Evolutionary conservation across 2,329 filamentous ascomycete species (phyloP), one percentile per base, ranked within the genome.

Genomic region (Colletotrichum sp.): DNA sequence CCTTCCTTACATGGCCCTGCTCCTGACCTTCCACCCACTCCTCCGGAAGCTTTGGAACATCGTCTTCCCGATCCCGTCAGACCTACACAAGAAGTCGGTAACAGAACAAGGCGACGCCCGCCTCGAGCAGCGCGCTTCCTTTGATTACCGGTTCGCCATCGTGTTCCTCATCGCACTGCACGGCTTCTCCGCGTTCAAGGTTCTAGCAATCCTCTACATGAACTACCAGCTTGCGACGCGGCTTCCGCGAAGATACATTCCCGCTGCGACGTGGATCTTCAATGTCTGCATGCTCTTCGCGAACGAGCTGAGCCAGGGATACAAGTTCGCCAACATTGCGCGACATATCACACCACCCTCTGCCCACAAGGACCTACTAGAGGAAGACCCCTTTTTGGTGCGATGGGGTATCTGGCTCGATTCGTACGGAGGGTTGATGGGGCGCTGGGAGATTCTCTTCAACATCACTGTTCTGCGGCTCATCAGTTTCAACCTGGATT

Each of bases 401-500:
- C 87, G 88, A 25, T 93, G 93, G 88, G 96, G 93, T 9, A 87
- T 88, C 59, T 94, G 91, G 87, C 87, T 98, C 19, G 97, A 99
- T 84, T 88, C 90, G 68, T 93, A 94, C 78, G 93, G 95, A 9
- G 97, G 97, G 1, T 87, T 99, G n/a, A 93, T 98, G 82, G 89
- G 93, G 0, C 91, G 96, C 75, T 99, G 97, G 97, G 95, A 98
- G 83, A 93, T 99, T n/a, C 90, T 98, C 7, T 99, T 99, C 89
- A 99, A 99, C 82, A 92, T 99, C 77, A 98, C 96, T 5, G 93
- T 98, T 30, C 87, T 99, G 72, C 93, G 97, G 7, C 88, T 98
- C 64, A 96, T 99, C 80, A 98, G 96, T 83, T 99, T 98, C 90
- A 98, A 98, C 83, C 85, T 99, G 82, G 97, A 99, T 85, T 96